Percentiles rank a stretch among this genome's conserved stretches.
These are phyloP conservation scores for Solanum paucissectum DNA, from an alignment of 257 asterid species.

Conservation along the genomic window DNA sequence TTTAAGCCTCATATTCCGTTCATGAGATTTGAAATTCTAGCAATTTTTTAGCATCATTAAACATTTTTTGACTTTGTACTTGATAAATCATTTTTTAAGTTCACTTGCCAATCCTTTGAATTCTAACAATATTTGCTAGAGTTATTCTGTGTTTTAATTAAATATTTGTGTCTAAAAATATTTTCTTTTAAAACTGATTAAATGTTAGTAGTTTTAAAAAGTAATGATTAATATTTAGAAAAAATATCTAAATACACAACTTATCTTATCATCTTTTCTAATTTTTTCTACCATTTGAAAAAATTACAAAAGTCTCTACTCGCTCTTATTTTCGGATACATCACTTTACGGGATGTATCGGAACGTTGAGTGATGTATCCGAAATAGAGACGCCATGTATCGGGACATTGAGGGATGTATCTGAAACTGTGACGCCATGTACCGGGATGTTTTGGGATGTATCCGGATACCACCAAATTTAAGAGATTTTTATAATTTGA, in stretches of 20 bases:
- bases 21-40: background rate
- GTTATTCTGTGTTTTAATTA: background rate
- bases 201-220: too few species aligned
- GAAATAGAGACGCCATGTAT: accelerated
- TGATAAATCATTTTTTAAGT: background rate
- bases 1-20: too few species aligned
- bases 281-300: too few species aligned
- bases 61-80: background rate
- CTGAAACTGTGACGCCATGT: accelerated
- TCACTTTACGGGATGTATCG: too few species aligned
- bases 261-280: too few species aligned
- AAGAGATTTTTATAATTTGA: too few species aligned
- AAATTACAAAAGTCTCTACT: too few species aligned
- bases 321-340: background rate
- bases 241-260: too few species aligned
- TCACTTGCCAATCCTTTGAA: background rate
- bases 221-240: too few species aligned
- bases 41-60: background rate
- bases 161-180: background rate
- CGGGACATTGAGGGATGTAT: background rate
- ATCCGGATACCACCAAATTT: background rate
- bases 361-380: too few species aligned
- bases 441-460: too few species aligned
- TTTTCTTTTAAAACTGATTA: too few species aligned
- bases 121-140: background rate